These are phyloP conservation scores for Neoarthrinium moseri DNA, from an alignment of 2,329 filamentous ascomycete species.

Conservation along the genomic window DNA sequence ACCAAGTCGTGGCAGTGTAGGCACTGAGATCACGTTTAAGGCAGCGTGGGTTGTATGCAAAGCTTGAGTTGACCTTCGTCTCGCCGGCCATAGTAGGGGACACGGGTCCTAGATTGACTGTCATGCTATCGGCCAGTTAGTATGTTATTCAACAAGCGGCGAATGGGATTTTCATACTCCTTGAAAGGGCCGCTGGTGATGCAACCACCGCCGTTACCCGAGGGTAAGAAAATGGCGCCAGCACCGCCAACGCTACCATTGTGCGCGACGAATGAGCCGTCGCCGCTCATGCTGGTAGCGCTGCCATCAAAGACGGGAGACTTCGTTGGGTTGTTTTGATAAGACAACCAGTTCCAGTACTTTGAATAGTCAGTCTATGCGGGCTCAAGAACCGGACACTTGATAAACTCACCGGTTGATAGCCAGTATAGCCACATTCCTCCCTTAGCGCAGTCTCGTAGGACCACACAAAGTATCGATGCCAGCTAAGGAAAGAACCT, in stretches of 20 bases:
- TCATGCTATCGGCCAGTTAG: too few species aligned
- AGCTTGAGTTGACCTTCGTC: conserved; percentile 6
- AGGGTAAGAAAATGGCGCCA: conserved; percentile 29
- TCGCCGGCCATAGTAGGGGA: conserved; percentile 17
- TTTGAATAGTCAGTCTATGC: conserved; percentile 19
- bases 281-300: conserved; percentile 46
- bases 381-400: not conserved
- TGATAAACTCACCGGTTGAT: conserved; percentile 30
- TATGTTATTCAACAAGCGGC: too few species aligned
- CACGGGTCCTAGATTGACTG: conserved; percentile 29
- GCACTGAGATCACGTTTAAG: conserved; percentile 19
- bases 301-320: conserved; percentile 57
- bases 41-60: conserved; percentile 23
- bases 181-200: conserved; percentile 40
- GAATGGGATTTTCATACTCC: conserved; percentile 14
- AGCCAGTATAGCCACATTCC: conserved; percentile 40
- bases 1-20: conserved; percentile 20
- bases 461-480: conserved; percentile 13
- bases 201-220: conserved; percentile 56
- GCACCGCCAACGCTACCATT: conserved; percentile 19
- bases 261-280: conserved; percentile 33
- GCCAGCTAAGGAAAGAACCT: conserved; percentile 18
- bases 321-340: conserved; percentile 40
- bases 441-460: conserved; percentile 16
- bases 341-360: conserved; percentile 53